A percentile compares a stretch with the other conserved stretches of the same genome.
Evolutionary conservation across 352 stramenopile genomes (phyloP).

Genomic region (Aphanomyces euteiches): DNA sequence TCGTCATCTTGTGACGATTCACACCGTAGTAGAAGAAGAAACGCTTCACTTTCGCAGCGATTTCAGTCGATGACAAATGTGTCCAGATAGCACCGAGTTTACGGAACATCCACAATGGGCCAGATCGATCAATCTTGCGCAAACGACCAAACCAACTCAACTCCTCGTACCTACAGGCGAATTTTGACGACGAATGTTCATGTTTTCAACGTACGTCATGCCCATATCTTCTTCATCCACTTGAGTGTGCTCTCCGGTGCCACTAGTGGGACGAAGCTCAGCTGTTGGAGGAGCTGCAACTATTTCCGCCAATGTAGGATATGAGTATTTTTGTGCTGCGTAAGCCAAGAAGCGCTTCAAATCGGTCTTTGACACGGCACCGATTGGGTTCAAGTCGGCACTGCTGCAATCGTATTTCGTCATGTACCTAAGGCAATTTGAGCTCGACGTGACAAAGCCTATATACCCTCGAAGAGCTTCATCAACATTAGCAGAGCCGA

Average conservation of each 20-base stretch:
- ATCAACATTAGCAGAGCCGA: conserved; percentile 98
- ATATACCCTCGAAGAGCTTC: conserved; percentile 89
- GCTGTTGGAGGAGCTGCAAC: conserved; percentile 93
- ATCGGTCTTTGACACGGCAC: conserved; percentile 93
- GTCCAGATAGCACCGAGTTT: conserved; percentile 86
- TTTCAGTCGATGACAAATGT: conserved; percentile 65
- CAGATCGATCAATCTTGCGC: conserved; percentile 94
- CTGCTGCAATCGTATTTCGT: conserved; percentile 99
- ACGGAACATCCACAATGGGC: conserved; percentile 93
- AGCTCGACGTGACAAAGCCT: no score
- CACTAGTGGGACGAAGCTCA: conserved; percentile 90
- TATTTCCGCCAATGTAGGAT: conserved; percentile 88
- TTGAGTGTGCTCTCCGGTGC: conserved; percentile 87
- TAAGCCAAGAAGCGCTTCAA: conserved; percentile 96
- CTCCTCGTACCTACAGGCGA: conserved; percentile 59
- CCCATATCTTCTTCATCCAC: conserved; percentile 99
- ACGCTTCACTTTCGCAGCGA: conserved; percentile 91
- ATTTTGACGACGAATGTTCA: background rate
- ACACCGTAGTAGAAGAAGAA: conserved; percentile 99
- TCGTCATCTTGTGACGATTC: conserved; percentile 99
- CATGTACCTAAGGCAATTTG: conserved; percentile 79
- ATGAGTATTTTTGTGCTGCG: conserved; percentile 88
- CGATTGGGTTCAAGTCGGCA: conserved; percentile 98
- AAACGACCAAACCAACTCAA: conserved; percentile 94
- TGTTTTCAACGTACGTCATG: conserved; percentile 89